Base-by-base conservation (phyloP, 176 grass and related monocot genomes). In the Aegilops speltoides region DNA sequence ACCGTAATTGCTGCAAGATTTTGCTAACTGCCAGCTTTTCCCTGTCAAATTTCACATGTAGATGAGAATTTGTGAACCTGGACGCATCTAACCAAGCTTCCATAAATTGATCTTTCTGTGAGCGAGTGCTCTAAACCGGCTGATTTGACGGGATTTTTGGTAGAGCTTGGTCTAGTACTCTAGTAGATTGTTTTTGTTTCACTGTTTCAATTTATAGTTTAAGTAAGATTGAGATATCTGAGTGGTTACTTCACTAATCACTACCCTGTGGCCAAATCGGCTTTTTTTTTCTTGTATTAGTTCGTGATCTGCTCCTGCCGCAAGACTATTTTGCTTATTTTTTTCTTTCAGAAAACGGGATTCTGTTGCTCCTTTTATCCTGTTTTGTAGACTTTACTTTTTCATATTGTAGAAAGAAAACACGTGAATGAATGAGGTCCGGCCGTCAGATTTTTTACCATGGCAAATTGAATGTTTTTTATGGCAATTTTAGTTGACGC, bases 341-440 rank as follows among this genome's bases (percentile, higher is more conserved):
- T 73, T 84, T 46, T 74, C 10, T 24, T 3, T 43, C 37, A 48
- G 0, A 17, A n/a, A 6, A 43, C 29, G 6, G 57, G 2, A 43
- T 72, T 83, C 4, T 31, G 13, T 38, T 87, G 1, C 20, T 82
- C 54, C 20, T 38, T 16, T 73, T 48, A 19, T 62, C 23, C 19
- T 41, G 34, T 36, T 52, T 64, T 74, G n/a, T 41, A 37, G 16
- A 20, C 36, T 66, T 77, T 24, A 2, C 10, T 73, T 82, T 19
- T 41, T 76, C 66, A 19, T 82, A 23, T 68, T 68, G 36, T 84
- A 68, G 56, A 87, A 88, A 69, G 11, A 48, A 7, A 8, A 37
- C n/a, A 13, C 36, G 36, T 37, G 8, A 37, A 37, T 37, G 36
- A 29, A 29, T 29, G 29, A 29, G 29, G 29, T 31, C 31, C 0